Evolutionary conservation across 2,329 filamentous ascomycete species (phyloP).

Genomic region (Colletotrichum navitas): DNA sequence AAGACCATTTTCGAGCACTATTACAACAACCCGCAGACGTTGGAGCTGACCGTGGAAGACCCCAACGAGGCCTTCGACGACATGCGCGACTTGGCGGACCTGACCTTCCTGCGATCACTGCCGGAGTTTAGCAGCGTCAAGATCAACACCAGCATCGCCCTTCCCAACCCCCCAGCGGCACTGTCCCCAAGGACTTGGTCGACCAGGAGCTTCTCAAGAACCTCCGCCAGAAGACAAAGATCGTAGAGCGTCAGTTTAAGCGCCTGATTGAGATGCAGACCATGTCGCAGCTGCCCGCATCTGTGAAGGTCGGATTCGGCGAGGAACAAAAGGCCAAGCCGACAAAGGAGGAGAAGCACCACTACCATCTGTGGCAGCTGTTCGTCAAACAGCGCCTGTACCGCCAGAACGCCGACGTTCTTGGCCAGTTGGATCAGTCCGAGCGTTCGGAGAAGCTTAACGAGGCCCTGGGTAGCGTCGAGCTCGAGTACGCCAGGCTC

Average conservation of each 20-base stretch:
- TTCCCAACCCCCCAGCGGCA: conserved; percentile 61
- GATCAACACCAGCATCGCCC: conserved; percentile 64
- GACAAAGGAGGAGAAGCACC: conserved; percentile 69
- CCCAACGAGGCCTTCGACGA: conserved; percentile 90
- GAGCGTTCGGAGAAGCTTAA: conserved; percentile 81
- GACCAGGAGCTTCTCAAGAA: conserved; percentile 66
- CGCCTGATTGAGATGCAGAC: conserved; percentile 82
- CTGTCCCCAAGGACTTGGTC: conserved; percentile 65
- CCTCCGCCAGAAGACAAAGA: conserved; percentile 75
- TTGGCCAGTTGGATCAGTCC: conserved; percentile 75
- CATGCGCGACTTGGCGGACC: conserved; percentile 80
- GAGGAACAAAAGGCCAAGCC: conserved; percentile 57
- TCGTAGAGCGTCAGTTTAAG: conserved; percentile 80
- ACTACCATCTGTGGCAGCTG: conserved; percentile 79
- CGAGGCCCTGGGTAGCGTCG: conserved; percentile 75
- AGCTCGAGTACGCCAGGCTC: conserved; percentile 79
- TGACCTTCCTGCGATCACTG: conserved; percentile 71
- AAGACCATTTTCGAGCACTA: conserved; percentile 80
- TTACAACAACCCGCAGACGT: conserved; percentile 74
- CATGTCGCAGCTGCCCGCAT: conserved; percentile 69
- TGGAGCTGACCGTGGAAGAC: conserved; percentile 93
- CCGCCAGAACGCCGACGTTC: conserved; percentile 77
- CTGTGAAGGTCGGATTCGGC: conserved; percentile 66
- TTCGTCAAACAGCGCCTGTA: conserved; percentile 84
- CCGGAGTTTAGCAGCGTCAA: conserved; percentile 69